Percentiles rank a stretch among this genome's conserved stretches.
These are phyloP conservation scores for Suillus variegatus DNA, from an alignment of 768 basidiomycete genomes.

Conservation along the genomic window DNA sequence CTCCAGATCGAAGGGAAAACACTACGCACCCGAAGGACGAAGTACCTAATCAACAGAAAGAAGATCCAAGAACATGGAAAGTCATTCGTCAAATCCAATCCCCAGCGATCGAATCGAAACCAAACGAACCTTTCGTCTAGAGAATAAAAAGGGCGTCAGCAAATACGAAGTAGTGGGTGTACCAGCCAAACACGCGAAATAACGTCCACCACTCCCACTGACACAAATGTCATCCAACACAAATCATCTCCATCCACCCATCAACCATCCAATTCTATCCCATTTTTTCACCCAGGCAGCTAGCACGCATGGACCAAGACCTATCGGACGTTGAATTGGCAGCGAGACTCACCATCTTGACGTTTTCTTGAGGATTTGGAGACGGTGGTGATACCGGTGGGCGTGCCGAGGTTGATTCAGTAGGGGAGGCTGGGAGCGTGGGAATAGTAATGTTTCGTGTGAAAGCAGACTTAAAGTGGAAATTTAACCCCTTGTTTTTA, in stretches of 20 bases:
- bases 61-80: background rate
- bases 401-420: slow-evolving; percentile 5
- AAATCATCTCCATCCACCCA: slow-evolving; percentile 34
- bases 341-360: slow-evolving; percentile 47
- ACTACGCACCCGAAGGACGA: slow-evolving; percentile 88
- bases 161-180: background rate
- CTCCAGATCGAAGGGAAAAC: background rate
- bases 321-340: slow-evolving; percentile 15
- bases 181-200: background rate
- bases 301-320: slow-evolving; percentile 7
- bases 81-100: slow-evolving; percentile 16
- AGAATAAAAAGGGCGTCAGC: slow-evolving; percentile 24
- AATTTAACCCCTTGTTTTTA: background rate
- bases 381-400: slow-evolving; percentile 17
- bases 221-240: slow-evolving; percentile 36
- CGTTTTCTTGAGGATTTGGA: slow-evolving; percentile 36
- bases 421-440: slow-evolving; percentile 23
- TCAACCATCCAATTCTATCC: slow-evolving; percentile 21
- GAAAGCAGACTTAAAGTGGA: background rate
- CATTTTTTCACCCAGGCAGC: slow-evolving; percentile 16
- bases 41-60: slow-evolving; percentile 64
- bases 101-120: slow-evolving; percentile 6
- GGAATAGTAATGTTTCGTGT: slow-evolving; percentile 14
- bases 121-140: slow-evolving; percentile 82
- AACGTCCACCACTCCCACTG: background rate